Evolutionary conservation across 2,329 filamentous ascomycete species (phyloP), one percentile per base, ranked within the genome.

Genomic region (Drechslerella stenobrocha): DNA sequence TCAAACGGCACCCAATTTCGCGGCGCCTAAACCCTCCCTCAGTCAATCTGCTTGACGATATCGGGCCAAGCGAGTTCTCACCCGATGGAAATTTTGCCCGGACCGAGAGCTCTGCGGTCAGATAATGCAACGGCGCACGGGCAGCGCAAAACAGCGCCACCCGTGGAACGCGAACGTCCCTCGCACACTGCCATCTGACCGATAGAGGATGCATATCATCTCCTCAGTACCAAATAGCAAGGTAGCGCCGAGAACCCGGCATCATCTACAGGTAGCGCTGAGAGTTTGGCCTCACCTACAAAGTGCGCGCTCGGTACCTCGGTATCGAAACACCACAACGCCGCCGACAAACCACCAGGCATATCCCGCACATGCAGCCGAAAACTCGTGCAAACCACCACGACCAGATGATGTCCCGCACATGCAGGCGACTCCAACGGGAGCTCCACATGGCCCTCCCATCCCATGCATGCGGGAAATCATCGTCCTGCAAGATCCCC

Each of bases 401-500:
- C 44, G 37, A 42, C 22, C 37, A 42, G 37, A 7, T 42, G 37
- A 42, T 42, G 15, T 42, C 22, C 44, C 44, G 22, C 44, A 13
- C 26, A 26, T 47, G 23, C 37, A 42, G 37, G 3, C 18, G 5
- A 30, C 11, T 9, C 20, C 20, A 23, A 44, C 61, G 26, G 8
- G 28, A 44, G 30, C 35, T 50, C 51, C 40, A 40, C 18, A 52
- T 37, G 23, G 50, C 22, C 32, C 23, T 42, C 28, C 40, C 35
- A 52, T 53, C 37, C 20, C 40, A 26, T 30, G 45, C 55, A 47
- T 45, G 22, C 26, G n/a, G n/a, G n/a, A n/a, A n/a, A n/a, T 34
- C 46, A 28, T 44, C 46, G 57, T 67, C 46, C 63, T 67, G 63
- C 63, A 60, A 67, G 63, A 67, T 67, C 63, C 59, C 63, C 63